These are phyloP conservation scores for Lachancea cidri DNA, from an alignment of 805 yeast genomes.

Conservation along the genomic window DNA sequence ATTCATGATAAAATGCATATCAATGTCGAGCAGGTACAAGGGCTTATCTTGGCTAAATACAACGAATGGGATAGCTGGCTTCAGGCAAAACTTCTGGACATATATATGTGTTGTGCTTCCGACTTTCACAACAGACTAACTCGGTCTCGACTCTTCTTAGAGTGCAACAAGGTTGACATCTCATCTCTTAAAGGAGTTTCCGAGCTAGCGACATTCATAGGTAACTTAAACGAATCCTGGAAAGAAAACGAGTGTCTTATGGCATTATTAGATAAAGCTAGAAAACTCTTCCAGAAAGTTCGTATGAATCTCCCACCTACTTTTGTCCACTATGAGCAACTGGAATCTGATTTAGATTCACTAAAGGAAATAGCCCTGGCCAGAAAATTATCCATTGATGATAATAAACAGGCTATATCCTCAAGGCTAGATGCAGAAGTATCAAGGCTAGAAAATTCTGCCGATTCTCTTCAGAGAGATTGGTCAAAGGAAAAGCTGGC, in stretches of 20 bases:
- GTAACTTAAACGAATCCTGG: constrained; percentile 24
- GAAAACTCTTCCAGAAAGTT: constrained; percentile 26
- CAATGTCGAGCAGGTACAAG: constrained; percentile 48
- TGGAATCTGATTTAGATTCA: constrained; percentile 44
- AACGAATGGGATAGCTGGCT: constrained; percentile 53
- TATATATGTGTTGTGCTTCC: constrained; percentile 31
- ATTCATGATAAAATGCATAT: neutral
- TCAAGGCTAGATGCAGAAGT: constrained; percentile 41
- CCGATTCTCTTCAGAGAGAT: constrained; percentile 29
- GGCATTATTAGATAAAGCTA: constrained; percentile 27
- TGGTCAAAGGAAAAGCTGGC: constrained; percentile 51
- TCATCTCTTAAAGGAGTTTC: constrained; percentile 38
- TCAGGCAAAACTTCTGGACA: constrained; percentile 37
- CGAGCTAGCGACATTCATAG: constrained; percentile 37
- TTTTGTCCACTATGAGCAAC: constrained; percentile 62
- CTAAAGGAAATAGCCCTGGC: constrained; percentile 36
- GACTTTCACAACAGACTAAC: constrained; percentile 31
- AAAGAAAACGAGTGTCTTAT: constrained; percentile 21
- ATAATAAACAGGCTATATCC: constrained; percentile 39
- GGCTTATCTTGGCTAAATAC: constrained; percentile 47
- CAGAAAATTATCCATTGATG: constrained; percentile 37
- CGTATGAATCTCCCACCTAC: constrained; percentile 44
- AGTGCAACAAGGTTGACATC: constrained; percentile 32
- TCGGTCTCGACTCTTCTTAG: constrained; percentile 35
- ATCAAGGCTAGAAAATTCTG: constrained; percentile 31